These are phyloP conservation scores for Claviceps fusiformis DNA, from an alignment of 2,329 filamentous ascomycete species.

Conservation along the genomic window DNA sequence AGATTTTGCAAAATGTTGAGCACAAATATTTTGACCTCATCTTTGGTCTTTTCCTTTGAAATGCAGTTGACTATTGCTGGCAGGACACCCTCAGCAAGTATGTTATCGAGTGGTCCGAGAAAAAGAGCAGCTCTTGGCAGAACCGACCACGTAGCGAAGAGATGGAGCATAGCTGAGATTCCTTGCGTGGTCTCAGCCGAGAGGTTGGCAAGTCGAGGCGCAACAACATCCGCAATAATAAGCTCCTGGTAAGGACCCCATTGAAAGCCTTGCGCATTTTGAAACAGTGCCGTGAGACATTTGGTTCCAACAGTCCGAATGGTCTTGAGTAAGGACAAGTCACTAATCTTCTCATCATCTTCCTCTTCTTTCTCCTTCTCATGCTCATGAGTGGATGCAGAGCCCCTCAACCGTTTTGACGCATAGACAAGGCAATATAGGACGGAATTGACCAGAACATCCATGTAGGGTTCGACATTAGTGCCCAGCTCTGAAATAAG, in stretches of 20 bases:
- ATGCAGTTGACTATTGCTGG: conserved; percentile 60
- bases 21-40: conserved; percentile 74
- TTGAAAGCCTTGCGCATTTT: conserved; percentile 53
- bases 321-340: conserved; percentile 47
- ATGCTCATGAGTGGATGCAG: conserved; percentile 15
- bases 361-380: conserved; percentile 21
- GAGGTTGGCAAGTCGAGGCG: conserved; percentile 64
- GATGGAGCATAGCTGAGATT: conserved; percentile 65
- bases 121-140: conserved; percentile 54
- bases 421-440: conserved; percentile 69
- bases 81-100: conserved; percentile 48
- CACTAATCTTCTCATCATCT: conserved; percentile 29
- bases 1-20: conserved; percentile 62
- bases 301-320: conserved; percentile 65
- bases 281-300: conserved; percentile 67
- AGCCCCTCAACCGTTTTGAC: conserved; percentile 42
- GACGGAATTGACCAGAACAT: conserved; percentile 59
- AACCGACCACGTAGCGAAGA: conserved; percentile 71
- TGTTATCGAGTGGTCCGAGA: conserved; percentile 31
- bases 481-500: conserved; percentile 74
- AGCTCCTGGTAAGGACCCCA: conserved; percentile 59
- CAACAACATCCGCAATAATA: conserved; percentile 63
- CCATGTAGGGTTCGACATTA: conserved; percentile 54
- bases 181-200: conserved; percentile 79
- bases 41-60: conserved; percentile 59